These are phyloP conservation scores for Colletotrichum sp. DNA, from an alignment of 2,329 filamentous ascomycete species.

Conservation along the genomic window DNA sequence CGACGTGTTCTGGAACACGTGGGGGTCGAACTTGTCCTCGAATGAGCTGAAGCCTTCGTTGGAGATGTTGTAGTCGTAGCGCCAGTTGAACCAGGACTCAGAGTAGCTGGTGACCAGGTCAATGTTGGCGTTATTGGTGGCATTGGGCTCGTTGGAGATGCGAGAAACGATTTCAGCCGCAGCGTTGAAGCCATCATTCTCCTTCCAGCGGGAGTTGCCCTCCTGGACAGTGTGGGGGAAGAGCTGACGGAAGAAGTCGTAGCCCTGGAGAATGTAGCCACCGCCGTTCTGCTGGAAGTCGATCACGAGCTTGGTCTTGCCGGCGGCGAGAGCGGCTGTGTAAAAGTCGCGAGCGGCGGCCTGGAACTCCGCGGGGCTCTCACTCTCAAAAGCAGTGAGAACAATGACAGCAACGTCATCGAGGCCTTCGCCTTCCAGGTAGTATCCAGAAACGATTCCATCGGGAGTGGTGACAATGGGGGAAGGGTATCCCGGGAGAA, in stretches of 20 bases:
- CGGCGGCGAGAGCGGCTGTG: slow-evolving; percentile 39
- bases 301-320: slow-evolving; percentile 65
- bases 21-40: slow-evolving; percentile 47
- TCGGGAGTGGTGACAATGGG: slow-evolving; percentile 29
- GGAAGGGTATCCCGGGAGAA: slow-evolving; percentile 28
- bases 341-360: slow-evolving; percentile 37
- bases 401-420: slow-evolving; percentile 37
- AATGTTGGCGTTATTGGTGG: slow-evolving; percentile 44
- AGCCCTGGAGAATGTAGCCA: slow-evolving; percentile 61
- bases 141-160: slow-evolving; percentile 48
- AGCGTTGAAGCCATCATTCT: slow-evolving; percentile 44
- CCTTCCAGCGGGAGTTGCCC: slow-evolving; percentile 45
- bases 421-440: slow-evolving; percentile 35
- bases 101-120: slow-evolving; percentile 43
- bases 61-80: slow-evolving; percentile 53
- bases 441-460: slow-evolving; percentile 35
- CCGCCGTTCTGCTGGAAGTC: slow-evolving; percentile 64
- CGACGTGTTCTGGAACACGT: slow-evolving; percentile 50
- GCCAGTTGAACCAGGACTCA: slow-evolving; percentile 56
- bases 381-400: slow-evolving; percentile 28
- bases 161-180: slow-evolving; percentile 49
- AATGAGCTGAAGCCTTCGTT: slow-evolving; percentile 55
- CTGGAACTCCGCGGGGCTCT: slow-evolving; percentile 38
- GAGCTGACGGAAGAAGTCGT: slow-evolving; percentile 63
- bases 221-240: slow-evolving; percentile 46